Conservation (phyloP, 306 rosid genomes). For the Cucurbita argyrosperma region DNA sequence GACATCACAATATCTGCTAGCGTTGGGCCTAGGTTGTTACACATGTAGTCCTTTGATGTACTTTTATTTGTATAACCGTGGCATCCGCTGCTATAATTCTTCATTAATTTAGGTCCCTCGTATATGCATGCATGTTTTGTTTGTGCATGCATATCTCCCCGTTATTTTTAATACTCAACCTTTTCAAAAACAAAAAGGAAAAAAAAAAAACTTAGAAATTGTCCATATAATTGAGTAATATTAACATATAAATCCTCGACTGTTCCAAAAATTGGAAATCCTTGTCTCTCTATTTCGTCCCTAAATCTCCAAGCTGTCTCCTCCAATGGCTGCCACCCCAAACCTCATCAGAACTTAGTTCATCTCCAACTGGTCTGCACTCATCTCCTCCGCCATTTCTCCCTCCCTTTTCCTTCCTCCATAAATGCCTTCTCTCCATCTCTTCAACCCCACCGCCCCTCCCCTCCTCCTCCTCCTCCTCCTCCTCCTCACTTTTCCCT, state of each 20-base stretch:
- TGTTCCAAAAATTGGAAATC: not conserved
- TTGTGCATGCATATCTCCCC: too few relatives aligned
- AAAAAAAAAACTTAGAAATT: too few relatives aligned
- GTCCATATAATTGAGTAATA: not conserved
- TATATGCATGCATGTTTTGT: too few relatives aligned
- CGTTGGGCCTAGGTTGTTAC: too few relatives aligned
- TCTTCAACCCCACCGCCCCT: not conserved
- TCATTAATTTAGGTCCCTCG: too few relatives aligned
- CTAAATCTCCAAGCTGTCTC: conserved; percentile 24
- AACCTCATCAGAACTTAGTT: conserved; percentile 22
- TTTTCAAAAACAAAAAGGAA: too few relatives aligned
- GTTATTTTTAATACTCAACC: too few relatives aligned
- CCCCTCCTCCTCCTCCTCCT: not conserved
- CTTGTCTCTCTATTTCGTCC: not conserved
- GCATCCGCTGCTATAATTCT: too few relatives aligned
- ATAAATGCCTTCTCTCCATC: conserved; percentile 30
- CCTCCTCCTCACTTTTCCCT: not conserved
- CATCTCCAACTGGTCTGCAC: conserved; percentile 47
- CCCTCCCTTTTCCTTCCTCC: conserved; percentile 1
- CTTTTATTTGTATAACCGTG: too few relatives aligned
- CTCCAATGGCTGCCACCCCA: conserved; percentile 15
- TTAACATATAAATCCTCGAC: not conserved
- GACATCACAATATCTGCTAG: too few relatives aligned
- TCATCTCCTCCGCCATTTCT: not conserved
- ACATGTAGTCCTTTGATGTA: too few relatives aligned